Conservation (phyloP, 345 rosid genomes). For the Adansonia digitata region DNA sequence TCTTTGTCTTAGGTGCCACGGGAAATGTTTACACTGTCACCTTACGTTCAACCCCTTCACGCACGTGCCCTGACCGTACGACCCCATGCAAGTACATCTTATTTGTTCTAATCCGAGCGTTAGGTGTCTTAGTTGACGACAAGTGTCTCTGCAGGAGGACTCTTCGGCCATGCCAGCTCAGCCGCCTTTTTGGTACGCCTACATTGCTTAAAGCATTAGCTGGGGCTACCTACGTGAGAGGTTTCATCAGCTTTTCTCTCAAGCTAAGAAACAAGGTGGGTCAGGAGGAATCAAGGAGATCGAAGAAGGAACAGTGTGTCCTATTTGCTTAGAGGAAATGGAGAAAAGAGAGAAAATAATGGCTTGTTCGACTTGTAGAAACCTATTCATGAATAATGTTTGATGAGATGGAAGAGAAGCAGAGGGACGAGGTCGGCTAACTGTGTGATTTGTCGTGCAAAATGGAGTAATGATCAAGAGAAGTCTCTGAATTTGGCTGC, state of each 20-base stretch:
- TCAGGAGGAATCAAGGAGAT: slow-evolving; percentile 27
- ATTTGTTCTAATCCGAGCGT: slow-evolving; percentile 62
- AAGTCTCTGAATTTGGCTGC: slow-evolving; percentile 71
- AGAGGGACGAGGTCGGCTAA: slow-evolving; percentile 58
- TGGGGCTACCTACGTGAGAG: slow-evolving; percentile 42
- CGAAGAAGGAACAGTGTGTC: slow-evolving; percentile 42
- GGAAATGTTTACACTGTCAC: slow-evolving; percentile 82
- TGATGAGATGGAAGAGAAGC: slow-evolving; percentile 67
- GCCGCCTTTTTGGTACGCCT: slow-evolving; percentile 41
- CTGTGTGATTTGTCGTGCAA: slow-evolving; percentile 76
- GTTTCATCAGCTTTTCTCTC: slow-evolving; percentile 55
- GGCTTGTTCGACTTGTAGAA: slow-evolving; percentile 63
- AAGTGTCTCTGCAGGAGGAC: slow-evolving; percentile 52
- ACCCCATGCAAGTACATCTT: slow-evolving; percentile 85
- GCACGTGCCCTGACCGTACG: slow-evolving; percentile 84
- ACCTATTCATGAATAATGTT: slow-evolving; percentile 77
- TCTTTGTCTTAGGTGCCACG: slow-evolving; percentile 78
- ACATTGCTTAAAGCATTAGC: slow-evolving; percentile 50
- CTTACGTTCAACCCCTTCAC: slow-evolving; percentile 48
- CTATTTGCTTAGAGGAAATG: slow-evolving; percentile 73
- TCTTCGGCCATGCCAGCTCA: slow-evolving; percentile 58
- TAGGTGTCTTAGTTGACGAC: slow-evolving; percentile 64
- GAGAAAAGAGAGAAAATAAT: slow-evolving; percentile 33
- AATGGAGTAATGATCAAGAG: slow-evolving; percentile 48
- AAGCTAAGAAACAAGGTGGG: slow-evolving; percentile 5